Base-by-base conservation (phyloP, 192 early-diverging fungal genomes). In the Gigaspora rosea region DNA sequence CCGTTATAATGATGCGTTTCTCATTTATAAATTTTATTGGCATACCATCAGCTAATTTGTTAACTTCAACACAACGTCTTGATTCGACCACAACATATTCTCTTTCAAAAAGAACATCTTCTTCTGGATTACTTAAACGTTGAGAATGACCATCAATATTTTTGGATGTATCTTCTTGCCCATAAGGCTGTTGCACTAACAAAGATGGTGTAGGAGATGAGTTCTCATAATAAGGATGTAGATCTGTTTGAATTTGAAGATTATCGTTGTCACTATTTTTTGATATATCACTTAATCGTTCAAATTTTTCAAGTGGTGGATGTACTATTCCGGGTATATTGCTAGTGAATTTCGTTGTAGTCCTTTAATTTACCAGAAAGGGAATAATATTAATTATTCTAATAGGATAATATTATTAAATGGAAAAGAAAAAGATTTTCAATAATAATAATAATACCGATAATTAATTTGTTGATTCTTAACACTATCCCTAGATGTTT, bases 11-110 rank as follows among this genome's bases (percentile, higher is more conserved):
- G 27, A 27, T 27, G 27, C 27, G 27, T 1, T 0, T 27, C 27
- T 27, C 27, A 27, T 27, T 27, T 27, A 27, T 27, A 27, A 27
- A 27, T 27, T 27, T 27, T 27, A 27, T 27, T 27, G 27, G 9
- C 67, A 65, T 87, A 88, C 88, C 91, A 81, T 94, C 93, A 4
- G 93, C 93, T 65, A 93, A 85, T 58, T 82, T 85, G 80, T 94
- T 94, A 75, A 92, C 86, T 78, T 93, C 92, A 13, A 94, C 86
- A 1, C 87, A 83, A 27, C 27, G 27, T 71, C 89, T 90, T 33
- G 52, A 41, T 65, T 93, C 91, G 18, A 94, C 81, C 5, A 94
- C 87, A 33, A 94, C 92, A 76, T 92, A 94, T 73, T 92, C 93
- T 62, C 87, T 88, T 69, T 88, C 89, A 7, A 87, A 63, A 2